A percentile compares a stretch with the other conserved stretches of the same genome.
Conservation (phyloP, 257 asterid species). For the Penstemon barbatus region DNA sequence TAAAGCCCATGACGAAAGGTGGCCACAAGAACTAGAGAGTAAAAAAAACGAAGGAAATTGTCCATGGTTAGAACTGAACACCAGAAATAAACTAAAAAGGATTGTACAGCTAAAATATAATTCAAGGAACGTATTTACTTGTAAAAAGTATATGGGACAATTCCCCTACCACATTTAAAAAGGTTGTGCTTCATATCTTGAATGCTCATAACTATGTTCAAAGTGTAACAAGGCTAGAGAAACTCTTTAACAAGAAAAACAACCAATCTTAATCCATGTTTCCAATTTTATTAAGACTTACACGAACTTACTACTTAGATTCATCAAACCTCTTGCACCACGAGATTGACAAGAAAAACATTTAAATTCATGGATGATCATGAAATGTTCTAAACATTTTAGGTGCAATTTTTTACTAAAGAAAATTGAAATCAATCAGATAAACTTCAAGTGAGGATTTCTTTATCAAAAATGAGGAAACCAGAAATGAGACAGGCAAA, state of each 20-base stretch:
- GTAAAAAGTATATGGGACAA: slow-evolving; percentile 12
- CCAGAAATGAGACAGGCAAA: no score
- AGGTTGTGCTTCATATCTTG: not conserved
- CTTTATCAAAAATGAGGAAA: no score
- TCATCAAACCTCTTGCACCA: no score
- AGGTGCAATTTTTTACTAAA: no score
- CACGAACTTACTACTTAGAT: not conserved
- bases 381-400: no score
- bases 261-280: not conserved
- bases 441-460: no score
- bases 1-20: slow-evolving; percentile 90
- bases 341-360: no score
- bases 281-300: not conserved
- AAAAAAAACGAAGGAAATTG: slow-evolving; percentile 21
- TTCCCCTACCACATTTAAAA: slow-evolving; percentile 8
- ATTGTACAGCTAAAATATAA: slow-evolving; percentile 12
- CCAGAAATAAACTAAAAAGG: slow-evolving; percentile 6
- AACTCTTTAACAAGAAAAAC: not conserved
- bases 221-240: slow-evolving; percentile 1
- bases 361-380: no score
- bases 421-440: no score
- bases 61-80: slow-evolving; percentile 29
- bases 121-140: slow-evolving; percentile 10
- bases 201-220: not conserved
- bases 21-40: slow-evolving; percentile 79